Evolutionary conservation across 2,329 filamentous ascomycete genomes (phyloP).

Genomic region (Mycosphaerella sp.): DNA sequence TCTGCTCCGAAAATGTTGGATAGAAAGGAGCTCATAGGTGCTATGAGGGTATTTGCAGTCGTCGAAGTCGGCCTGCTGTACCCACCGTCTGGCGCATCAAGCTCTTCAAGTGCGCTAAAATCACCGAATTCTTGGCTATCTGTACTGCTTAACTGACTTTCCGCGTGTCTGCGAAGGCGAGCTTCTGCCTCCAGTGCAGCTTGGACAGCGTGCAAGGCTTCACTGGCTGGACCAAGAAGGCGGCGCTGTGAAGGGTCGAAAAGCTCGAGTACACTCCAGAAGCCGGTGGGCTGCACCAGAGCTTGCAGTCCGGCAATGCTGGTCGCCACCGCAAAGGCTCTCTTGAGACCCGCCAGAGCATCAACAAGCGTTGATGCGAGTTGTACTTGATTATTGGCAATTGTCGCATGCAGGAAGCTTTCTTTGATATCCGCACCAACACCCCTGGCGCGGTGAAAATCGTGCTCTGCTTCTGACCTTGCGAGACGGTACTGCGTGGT

Average conservation of each 20-base stretch:
- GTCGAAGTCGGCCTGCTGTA: background rate
- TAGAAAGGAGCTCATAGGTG: constrained; percentile 48
- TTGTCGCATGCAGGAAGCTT: constrained; percentile 46
- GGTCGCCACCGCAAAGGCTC: constrained; percentile 40
- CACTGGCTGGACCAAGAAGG: constrained; percentile 42
- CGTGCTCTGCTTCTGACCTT: constrained; percentile 53
- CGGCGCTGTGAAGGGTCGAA: constrained; percentile 43
- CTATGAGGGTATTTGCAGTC: constrained; percentile 39
- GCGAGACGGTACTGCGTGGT: constrained; percentile 51
- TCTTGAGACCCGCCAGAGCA: constrained; percentile 47
- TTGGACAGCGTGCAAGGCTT: constrained; percentile 46
- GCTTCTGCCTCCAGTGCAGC: constrained; percentile 34
- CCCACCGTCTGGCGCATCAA: constrained; percentile 12
- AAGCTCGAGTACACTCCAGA: constrained; percentile 44
- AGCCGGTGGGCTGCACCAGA: constrained; percentile 37
- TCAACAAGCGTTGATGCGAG: constrained; percentile 51
- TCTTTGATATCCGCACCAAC: constrained; percentile 37
- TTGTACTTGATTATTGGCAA: constrained; percentile 52
- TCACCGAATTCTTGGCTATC: constrained; percentile 62
- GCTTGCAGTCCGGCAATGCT: constrained; percentile 23
- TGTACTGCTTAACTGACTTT: constrained; percentile 42
- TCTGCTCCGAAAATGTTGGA: constrained; percentile 60
- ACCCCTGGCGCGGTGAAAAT: constrained; percentile 38
- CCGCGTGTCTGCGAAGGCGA: constrained; percentile 19
- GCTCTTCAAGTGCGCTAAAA: constrained; percentile 49